Percentiles rank a stretch among this genome's conserved stretches.
These are phyloP conservation scores for Aspergillus proliferans DNA, from an alignment of 2,329 filamentous ascomycete genomes.

Conservation along the genomic window DNA sequence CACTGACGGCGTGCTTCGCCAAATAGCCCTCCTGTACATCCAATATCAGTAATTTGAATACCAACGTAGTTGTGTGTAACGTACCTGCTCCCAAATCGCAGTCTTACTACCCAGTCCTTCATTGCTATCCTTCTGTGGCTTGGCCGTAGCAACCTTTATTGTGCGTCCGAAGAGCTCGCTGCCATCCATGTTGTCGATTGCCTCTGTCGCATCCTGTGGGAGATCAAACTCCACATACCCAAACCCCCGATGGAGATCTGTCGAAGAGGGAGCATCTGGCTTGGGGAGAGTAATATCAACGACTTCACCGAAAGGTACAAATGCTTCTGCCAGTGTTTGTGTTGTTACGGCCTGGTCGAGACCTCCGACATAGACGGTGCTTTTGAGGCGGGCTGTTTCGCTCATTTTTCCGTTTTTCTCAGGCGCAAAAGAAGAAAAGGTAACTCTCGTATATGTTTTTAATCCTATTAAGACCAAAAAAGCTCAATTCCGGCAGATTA, in stretches of 20 bases:
- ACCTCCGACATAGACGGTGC: conserved; percentile 87
- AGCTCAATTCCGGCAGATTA: background rate
- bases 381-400: conserved; percentile 75
- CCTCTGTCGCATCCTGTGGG: conserved; percentile 78
- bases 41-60: conserved; percentile 17
- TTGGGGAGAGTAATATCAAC: conserved; percentile 86
- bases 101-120: conserved; percentile 89
- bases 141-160: conserved; percentile 87
- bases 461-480: background rate
- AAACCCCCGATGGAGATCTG: conserved; percentile 80
- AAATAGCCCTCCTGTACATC: conserved; percentile 76
- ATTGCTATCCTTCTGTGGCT: conserved; percentile 79
- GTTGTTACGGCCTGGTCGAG: conserved; percentile 72
- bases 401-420: conserved; percentile 52
- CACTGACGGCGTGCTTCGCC: conserved; percentile 75
- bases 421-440: background rate
- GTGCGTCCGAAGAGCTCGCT: conserved; percentile 88
- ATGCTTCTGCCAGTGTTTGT: conserved; percentile 76
- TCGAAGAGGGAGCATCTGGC: conserved; percentile 71
- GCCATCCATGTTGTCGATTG: conserved; percentile 99
- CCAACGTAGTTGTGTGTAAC: conserved; percentile 16
- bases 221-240: conserved; percentile 94
- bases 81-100: conserved; percentile 93
- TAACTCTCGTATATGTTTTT: too few relatives aligned
- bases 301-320: conserved; percentile 95